Evolutionary conservation across 805 yeast species (phyloP).

Genomic region (Metschnikowia cubensis): DNA sequence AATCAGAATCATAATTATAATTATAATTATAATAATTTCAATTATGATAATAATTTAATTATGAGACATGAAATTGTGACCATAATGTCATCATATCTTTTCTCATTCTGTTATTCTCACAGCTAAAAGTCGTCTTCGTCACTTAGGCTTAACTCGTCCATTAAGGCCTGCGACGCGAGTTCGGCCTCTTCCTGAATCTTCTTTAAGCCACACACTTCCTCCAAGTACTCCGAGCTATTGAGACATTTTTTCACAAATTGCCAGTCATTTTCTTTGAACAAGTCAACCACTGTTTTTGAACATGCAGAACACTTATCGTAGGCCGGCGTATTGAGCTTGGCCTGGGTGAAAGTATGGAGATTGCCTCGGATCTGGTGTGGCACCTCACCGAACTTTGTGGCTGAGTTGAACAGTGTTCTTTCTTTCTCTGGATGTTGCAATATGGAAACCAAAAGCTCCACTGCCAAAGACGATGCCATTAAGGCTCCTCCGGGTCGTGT

Average conservation of each 20-base stretch:
- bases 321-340: conserved; percentile 66
- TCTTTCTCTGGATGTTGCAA: conserved; percentile 61
- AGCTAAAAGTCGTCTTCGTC: conserved; percentile 10
- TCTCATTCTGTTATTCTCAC: no score
- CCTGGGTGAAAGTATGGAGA: conserved; percentile 57
- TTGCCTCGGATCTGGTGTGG: conserved; percentile 95
- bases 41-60: no score
- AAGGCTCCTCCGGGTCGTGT: conserved; percentile 95
- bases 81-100: conserved; percentile 5
- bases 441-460: conserved; percentile 72
- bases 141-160: conserved; percentile 20
- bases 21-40: no score
- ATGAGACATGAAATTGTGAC: not conserved
- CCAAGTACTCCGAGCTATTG: conserved; percentile 62
- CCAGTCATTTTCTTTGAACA: conserved; percentile 63
- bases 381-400: conserved; percentile 53
- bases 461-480: conserved; percentile 81
- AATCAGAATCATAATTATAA: no score
- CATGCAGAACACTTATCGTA: conserved; percentile 87
- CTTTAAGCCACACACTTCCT: conserved; percentile 73
- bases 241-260: conserved; percentile 72
- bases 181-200: conserved; percentile 72
- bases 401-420: conserved; percentile 36
- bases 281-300: conserved; percentile 53
- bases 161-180: conserved; percentile 31